These are phyloP conservation scores for Coccomyxa subellipsoidea DNA, from an alignment of 163 green algal species.

Conservation along the genomic window DNA sequence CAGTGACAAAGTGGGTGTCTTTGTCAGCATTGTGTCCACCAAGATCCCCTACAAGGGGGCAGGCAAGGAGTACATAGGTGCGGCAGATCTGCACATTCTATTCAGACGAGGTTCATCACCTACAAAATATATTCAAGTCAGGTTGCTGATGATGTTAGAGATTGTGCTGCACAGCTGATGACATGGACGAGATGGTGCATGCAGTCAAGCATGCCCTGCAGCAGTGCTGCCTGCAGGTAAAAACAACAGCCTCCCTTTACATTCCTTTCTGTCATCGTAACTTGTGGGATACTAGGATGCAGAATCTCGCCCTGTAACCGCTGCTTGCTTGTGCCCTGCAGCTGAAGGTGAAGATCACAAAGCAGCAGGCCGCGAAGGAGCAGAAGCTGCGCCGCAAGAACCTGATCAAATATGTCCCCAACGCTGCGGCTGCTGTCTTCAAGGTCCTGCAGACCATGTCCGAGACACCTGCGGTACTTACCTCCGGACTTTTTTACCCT, in stretches of 20 bases:
- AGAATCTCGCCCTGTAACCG: no score
- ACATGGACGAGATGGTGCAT: constrained; percentile 87
- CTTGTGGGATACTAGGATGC: no score
- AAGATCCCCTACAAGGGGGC: constrained; percentile 99
- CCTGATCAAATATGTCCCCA: constrained; percentile 85
- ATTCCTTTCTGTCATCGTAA: no score
- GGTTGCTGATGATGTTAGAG: not conserved
- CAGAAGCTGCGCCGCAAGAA: constrained; percentile 83
- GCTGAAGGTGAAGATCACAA: constrained; percentile 81
- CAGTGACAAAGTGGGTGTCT: constrained; percentile 90
- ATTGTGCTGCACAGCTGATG: constrained; percentile 61
- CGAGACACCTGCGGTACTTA: constrained; percentile 2
- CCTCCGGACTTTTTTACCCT: no score
- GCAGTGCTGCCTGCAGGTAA: constrained; percentile 56
- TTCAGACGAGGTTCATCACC: no score
- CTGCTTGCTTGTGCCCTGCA: constrained; percentile 28
- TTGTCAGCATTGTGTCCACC: constrained; percentile 93
- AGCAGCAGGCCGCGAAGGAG: constrained; percentile 71
- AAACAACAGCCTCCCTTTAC: not conserved
- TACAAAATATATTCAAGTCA: no score
- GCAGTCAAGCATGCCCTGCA: constrained; percentile 85
- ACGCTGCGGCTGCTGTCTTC: constrained; percentile 74
- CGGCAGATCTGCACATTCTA: no score
- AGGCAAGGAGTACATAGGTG: constrained; percentile 96
- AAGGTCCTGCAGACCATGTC: constrained; percentile 71